These are phyloP conservation scores for Fraxinus sp. DNA, from an alignment of 305 asterid genomes.

Conservation along the genomic window DNA sequence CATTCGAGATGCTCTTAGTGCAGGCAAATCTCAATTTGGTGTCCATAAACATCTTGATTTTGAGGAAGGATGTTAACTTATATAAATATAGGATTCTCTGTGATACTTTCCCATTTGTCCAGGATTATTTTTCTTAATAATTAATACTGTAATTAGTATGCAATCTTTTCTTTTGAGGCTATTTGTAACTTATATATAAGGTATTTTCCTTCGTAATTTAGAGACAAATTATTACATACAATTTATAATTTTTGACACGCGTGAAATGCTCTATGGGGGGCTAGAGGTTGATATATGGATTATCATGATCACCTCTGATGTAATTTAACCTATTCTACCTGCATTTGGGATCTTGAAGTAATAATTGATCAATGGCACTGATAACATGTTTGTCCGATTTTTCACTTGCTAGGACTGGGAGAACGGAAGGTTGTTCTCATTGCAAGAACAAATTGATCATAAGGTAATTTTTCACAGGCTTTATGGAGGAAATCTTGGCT, in stretches of 20 bases:
- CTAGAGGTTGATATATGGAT: neutral
- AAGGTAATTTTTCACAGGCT: slow-evolving; percentile 50
- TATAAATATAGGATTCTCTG: neutral
- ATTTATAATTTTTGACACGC: neutral
- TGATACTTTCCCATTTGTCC: neutral
- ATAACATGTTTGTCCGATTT: slow-evolving; percentile 21
- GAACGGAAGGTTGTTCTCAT: slow-evolving; percentile 70
- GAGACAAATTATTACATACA: neutral
- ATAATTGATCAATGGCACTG: slow-evolving; percentile 15
- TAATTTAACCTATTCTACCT: neutral
- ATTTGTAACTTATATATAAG: neutral
- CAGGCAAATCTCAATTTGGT: neutral
- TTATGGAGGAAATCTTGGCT: slow-evolving; percentile 5
- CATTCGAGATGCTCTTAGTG: neutral
- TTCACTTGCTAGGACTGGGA: slow-evolving; percentile 67
- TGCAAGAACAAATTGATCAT: slow-evolving; percentile 84
- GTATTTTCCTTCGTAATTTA: neutral
- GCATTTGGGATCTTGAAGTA: neutral
- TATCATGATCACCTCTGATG: neutral
- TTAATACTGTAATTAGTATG: neutral
- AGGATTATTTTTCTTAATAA: neutral
- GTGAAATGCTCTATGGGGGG: neutral
- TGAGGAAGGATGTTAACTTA: neutral
- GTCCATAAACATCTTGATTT: neutral
- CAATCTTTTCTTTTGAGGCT: neutral